phyloP scores from a whole-genome alignment of 2,329 filamentous ascomycete genomes.

The Berkeleyomyces basicola region DNA sequence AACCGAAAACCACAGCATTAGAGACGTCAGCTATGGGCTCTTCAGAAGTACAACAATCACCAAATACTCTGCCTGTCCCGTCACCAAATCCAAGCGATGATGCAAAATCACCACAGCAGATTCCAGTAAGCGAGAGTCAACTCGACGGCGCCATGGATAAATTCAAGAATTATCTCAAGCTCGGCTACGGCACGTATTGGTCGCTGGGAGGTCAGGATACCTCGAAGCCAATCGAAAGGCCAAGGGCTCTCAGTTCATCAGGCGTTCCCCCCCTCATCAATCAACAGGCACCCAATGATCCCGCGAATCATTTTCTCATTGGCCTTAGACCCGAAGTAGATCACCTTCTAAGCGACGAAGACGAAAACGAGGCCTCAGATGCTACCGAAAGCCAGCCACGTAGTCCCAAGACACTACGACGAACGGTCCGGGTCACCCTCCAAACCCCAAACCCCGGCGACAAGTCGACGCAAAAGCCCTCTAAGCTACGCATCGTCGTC shows the following conservation, averaged over 20 bases:
- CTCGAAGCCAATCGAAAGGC: slow-evolving; percentile 1
- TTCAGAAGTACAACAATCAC: not conserved
- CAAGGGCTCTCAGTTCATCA: not conserved
- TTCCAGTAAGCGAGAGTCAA: not conserved
- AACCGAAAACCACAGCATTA: not conserved
- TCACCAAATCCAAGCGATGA: not conserved
- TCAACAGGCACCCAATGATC: slow-evolving; percentile 12
- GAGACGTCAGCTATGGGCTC: not conserved
- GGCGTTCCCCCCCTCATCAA: slow-evolving; percentile 4
- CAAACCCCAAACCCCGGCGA: slow-evolving; percentile 27
- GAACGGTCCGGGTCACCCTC: slow-evolving; percentile 20
- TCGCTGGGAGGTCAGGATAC: slow-evolving; percentile 15
- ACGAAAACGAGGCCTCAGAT: slow-evolving; percentile 20
- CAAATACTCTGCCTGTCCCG: not conserved
- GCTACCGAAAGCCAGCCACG: slow-evolving; percentile 29
- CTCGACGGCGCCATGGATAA: slow-evolving; percentile 32
- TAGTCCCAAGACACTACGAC: slow-evolving; percentile 13
- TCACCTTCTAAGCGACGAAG: slow-evolving; percentile 23
- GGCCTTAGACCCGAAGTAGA: slow-evolving; percentile 51
- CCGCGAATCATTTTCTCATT: slow-evolving; percentile 41
- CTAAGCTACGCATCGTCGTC: slow-evolving; percentile 48
- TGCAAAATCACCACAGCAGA: not conserved
- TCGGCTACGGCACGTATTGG: slow-evolving; percentile 54
- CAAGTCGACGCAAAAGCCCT: slow-evolving; percentile 21
- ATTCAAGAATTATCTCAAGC: slow-evolving; percentile 47